Base-by-base conservation (phyloP, 2,329 filamentous ascomycete genomes). In the Penicillium sp. region DNA sequence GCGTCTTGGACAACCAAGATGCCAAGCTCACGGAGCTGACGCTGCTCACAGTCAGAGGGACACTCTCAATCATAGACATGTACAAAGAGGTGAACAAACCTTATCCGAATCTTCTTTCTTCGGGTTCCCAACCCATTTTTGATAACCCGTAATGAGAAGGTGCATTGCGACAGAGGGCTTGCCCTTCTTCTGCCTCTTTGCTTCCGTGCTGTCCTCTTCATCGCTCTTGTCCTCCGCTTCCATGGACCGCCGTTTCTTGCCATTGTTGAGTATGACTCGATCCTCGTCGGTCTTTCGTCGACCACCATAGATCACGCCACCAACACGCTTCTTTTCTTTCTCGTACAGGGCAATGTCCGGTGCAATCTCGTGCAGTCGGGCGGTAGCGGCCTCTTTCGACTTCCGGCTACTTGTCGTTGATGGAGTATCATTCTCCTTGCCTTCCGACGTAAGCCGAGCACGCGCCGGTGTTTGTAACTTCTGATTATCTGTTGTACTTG, bases 271-370 rank as follows among this genome's bases (percentile, higher is more conserved):
- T n/a, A n/a, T n/a, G n/a, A n/a, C n/a, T n/a, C 69, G 61, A 40
- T 71, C 69, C 33, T 71, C 67, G 44, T 69, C 71, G 17, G 61
- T 73, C 57, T 69, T 72, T 24, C 72, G 69, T 57, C 75, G 65
- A 13, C 78, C 76, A 26, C 81, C 81, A 56, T 83, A 79, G 10
- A 80, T 72, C 3, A 85, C 79, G 34, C 82, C 82, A 13, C 82
- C 82, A 39, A 78, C 79, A 19, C 93, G 82, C 72, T 95, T 96
- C 74, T 81, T 88, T 71, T 98, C 93, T 65, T 93, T 95, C 63
- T 97, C 86, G 62, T 93, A 98, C 29, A 94, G 74, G 2, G 84
- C 85, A 62, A 97, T 89, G 63, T 98, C 93, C 0, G 84, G 80
- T 1, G 87, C 89, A 50, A 90, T 75, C 32, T 81, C 79, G 47